Base-by-base conservation (phyloP, 2,329 filamentous ascomycete species). In the Diaporthe citri region DNA sequence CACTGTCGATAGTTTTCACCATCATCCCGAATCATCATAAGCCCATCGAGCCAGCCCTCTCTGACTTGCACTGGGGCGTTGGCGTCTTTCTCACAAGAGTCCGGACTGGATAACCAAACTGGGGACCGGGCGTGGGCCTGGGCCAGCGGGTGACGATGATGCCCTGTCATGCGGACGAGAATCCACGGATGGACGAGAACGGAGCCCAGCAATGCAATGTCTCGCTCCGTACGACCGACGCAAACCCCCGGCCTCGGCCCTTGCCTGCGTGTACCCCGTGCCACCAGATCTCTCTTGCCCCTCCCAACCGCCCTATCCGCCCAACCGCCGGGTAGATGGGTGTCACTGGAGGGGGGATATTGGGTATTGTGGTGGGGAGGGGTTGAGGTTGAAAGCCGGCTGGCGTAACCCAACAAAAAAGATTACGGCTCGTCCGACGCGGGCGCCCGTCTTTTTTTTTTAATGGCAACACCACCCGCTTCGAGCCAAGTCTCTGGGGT, bases 141-240 rank as follows among this genome's bases (percentile, higher is more conserved):
- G 10, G 34, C 56, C 56, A 36, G 10, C 12, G 10, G 25, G n/a
- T 43, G n/a, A 28, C 15, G 17, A 31, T 10, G 36, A 12, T 6
- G 25, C 15, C 39, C 20, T 46, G 20, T 13, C 56, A 43, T 57
- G 22, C 17, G 59, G 39, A 64, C 59, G 43, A 67, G 15, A 67
- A 51, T 25, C 41, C 28, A 22, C 43, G 62, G 43, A 28, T 55
- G 25, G n/a, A 31, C 43, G 62, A 67, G 62, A 67, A 51, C 43
- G 28, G 31, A n/a, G 22, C 28, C 28, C 28, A 15, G 28, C 31
- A 17, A 39, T 67, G 28, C 31, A 17, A 31, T 39, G 64, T 67
- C 64, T 67, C 34, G 64, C 34, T 12, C 34, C 43, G 64, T 67
- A 67, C 64, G 31, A 67, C 64, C 46, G 46, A 67, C 64, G 46